Percentiles rank a stretch among this genome's conserved stretches.
These are phyloP conservation scores for Penicillium salamii DNA, from an alignment of 495 filamentous ascomycete species.

Conservation along the genomic window DNA sequence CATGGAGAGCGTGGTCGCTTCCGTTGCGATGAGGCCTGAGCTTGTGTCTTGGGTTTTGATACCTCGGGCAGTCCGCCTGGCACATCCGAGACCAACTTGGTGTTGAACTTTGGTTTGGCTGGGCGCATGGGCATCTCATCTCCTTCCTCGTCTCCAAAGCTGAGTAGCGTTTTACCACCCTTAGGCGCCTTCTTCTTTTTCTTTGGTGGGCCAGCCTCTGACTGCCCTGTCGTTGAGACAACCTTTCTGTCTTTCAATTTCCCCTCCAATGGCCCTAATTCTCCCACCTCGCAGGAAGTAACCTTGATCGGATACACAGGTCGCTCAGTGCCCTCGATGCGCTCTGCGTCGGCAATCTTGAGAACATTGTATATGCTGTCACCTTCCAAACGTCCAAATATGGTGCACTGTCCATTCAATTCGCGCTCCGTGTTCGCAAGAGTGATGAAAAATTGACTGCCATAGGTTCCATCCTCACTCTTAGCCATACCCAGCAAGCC, in stretches of 20 bases:
- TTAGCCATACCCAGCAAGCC: constrained; percentile 90
- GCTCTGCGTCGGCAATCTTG: constrained; percentile 85
- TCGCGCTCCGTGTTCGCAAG: constrained; percentile 76
- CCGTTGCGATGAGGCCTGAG: constrained; percentile 9
- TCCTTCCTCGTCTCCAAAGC: constrained; percentile 85
- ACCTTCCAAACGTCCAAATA: constrained; percentile 90
- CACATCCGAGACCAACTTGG: constrained; percentile 64
- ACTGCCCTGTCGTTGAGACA: constrained; percentile 31
- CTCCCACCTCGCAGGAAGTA: constrained; percentile 67
- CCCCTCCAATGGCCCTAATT: constrained; percentile 81
- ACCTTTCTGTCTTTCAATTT: constrained; percentile 74
- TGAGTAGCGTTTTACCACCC: constrained; percentile 74
- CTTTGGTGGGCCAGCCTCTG: constrained; percentile 43
- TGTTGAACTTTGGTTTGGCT: constrained; percentile 91
- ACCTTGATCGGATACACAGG: constrained; percentile 86
- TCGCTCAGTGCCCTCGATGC: constrained; percentile 75
- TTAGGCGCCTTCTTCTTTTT: constrained; percentile 80
- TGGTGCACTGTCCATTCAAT: constrained; percentile 83
- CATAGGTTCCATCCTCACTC: constrained; percentile 69
- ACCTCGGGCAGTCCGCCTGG: constrained; percentile 20
- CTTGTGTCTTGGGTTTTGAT: constrained; percentile 11
- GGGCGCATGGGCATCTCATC: constrained; percentile 56
- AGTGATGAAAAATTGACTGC: constrained; percentile 96
- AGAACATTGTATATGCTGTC: constrained; percentile 95
- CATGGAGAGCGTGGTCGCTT: constrained; percentile 34